Evolutionary conservation across 129 eudicot genomes (phyloP).

Genomic region (sunflower (Helianthus annuus)): HanXRQr2.0-SUNRISE NC_035435.2:104497700-104498199

Average conservation of each 20-base stretch:
- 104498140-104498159: too few relatives aligned
- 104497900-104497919: neutral
- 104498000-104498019: conserved; percentile 50
- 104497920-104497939: neutral
- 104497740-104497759: too few relatives aligned
- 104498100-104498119: too few relatives aligned
- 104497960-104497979: neutral
- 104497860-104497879: neutral
- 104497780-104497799: neutral
- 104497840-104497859: too few relatives aligned
- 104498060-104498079: conserved; percentile 81
- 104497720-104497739: too few relatives aligned
- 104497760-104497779: too few relatives aligned
- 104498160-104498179: too few relatives aligned
- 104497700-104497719: too few relatives aligned
- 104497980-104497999: conserved; percentile 68
- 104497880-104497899: conserved; percentile 2
- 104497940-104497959: neutral
- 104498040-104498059: conserved; percentile 74
- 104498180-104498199: too few relatives aligned
- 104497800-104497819: neutral
- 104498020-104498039: conserved; percentile 78
- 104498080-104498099: neutral
- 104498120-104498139: too few relatives aligned
- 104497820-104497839: too few relatives aligned